phyloP scores from a whole-genome alignment of 2,329 filamentous ascomycete species.

The Fusarium musae region DNA sequence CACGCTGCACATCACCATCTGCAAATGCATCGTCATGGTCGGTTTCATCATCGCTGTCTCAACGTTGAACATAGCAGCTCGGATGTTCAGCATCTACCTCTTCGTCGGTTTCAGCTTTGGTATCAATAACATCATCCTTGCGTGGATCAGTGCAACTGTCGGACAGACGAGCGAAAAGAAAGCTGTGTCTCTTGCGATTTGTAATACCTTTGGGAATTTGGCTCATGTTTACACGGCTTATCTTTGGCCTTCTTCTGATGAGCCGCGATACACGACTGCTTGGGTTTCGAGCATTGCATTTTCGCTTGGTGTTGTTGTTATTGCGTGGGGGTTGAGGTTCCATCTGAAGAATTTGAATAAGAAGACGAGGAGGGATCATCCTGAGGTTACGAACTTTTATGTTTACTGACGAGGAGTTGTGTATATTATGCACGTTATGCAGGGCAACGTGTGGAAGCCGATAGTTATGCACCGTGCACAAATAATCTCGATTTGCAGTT shows the following conservation, averaged over 20 bases:
- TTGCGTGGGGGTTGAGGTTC: constrained; percentile 14
- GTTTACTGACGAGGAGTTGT: constrained; percentile 1
- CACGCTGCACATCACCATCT: constrained; percentile 15
- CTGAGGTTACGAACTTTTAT: constrained; percentile 25
- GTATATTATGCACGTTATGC: background rate
- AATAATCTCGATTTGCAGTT: background rate
- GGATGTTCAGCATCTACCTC: constrained; percentile 48
- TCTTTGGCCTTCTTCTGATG: constrained; percentile 18
- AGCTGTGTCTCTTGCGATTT: constrained; percentile 28
- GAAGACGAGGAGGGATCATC: constrained; percentile 17
- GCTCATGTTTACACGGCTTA: constrained; percentile 31
- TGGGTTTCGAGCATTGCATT: constrained; percentile 23
- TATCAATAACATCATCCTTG: constrained; percentile 57
- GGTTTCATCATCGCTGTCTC: constrained; percentile 41
- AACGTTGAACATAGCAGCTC: constrained; percentile 34
- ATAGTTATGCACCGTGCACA: background rate
- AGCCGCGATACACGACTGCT: constrained; percentile 7
- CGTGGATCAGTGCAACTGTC: constrained; percentile 52
- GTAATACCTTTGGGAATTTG: constrained; percentile 30
- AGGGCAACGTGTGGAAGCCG: fast-evolving
- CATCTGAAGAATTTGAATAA: constrained; percentile 13
- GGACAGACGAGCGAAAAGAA: constrained; percentile 61
- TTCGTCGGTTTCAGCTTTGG: constrained; percentile 53
- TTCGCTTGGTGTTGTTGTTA: constrained; percentile 20
- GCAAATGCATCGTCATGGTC: constrained; percentile 53